Conservation (phyloP, 768 basidiomycete genomes). For the Boletus eberwhitei region DNA sequence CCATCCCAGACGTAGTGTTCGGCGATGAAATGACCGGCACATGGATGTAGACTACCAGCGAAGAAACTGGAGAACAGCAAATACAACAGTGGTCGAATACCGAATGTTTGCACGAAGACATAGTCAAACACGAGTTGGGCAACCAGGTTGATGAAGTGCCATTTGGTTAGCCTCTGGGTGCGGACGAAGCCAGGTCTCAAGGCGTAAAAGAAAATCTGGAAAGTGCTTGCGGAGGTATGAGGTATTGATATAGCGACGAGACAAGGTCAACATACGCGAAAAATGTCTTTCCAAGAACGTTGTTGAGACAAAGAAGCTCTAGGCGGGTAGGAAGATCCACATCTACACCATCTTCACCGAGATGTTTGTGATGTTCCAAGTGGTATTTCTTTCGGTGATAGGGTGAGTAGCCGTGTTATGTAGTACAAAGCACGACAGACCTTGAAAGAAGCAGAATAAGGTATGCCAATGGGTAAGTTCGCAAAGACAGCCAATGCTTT, state of each 20-base stretch:
- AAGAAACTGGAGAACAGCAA: slow-evolving; percentile 90
- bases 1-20: slow-evolving; percentile 96
- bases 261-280: slow-evolving; percentile 66
- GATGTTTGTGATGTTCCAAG: slow-evolving; percentile 92
- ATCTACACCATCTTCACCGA: slow-evolving; percentile 95
- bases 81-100: slow-evolving; percentile 62
- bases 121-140: slow-evolving; percentile 72
- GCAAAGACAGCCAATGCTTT: slow-evolving; percentile 87
- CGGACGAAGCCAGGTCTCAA: slow-evolving; percentile 92
- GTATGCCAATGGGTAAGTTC: slow-evolving; percentile 91
- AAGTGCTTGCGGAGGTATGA: slow-evolving; percentile 58
- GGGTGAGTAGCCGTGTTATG: slow-evolving; percentile 1
- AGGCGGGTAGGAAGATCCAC: slow-evolving; percentile 88
- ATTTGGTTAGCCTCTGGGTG: slow-evolving; percentile 70
- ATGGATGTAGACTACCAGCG: slow-evolving; percentile 93
- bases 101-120: slow-evolving; percentile 51
- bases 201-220: slow-evolving; percentile 98
- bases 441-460: slow-evolving; percentile 96
- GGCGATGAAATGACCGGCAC: slow-evolving; percentile 96
- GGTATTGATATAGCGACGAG: not conserved
- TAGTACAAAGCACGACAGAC: slow-evolving; percentile 33
- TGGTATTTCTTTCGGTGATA: slow-evolving; percentile 66
- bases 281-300: slow-evolving; percentile 96
- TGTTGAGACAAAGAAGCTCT: slow-evolving; percentile 85
- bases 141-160: slow-evolving; percentile 80